A percentile compares a stretch with the other conserved stretches of the same genome.
phyloP scores from a whole-genome alignment of 2,329 filamentous ascomycete species.

The Corniculantispora saksenae region DNA sequence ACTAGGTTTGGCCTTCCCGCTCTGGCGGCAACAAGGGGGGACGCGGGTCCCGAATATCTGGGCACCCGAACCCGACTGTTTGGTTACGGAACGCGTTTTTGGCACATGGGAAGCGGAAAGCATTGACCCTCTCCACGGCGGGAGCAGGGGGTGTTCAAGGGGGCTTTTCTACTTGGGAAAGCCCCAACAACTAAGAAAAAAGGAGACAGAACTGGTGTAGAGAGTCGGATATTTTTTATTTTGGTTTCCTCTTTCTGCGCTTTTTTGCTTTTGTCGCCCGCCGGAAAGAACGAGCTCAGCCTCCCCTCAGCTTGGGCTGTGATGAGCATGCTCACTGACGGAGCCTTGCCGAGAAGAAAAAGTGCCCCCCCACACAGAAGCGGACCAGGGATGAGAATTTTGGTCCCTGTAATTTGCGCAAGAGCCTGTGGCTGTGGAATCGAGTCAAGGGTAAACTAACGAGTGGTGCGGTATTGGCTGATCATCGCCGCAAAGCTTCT shows the following conservation, averaged over 20 bases:
- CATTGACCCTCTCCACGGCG: conserved; percentile 10
- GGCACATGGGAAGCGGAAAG: conserved; percentile 13
- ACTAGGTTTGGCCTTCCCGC: background rate
- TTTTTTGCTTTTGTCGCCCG: background rate
- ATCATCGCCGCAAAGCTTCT: background rate
- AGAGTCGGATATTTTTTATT: background rate
- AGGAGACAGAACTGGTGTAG: background rate
- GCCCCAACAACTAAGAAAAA: background rate
- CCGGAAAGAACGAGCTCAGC: too few relatives aligned
- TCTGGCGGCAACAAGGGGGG: background rate
- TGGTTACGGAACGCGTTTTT: conserved; percentile 14
- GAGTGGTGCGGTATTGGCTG: background rate
- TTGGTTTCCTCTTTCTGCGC: too few relatives aligned
- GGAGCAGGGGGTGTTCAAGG: background rate
- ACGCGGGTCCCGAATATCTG: conserved; percentile 16
- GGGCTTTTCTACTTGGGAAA: background rate
- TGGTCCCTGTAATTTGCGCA: conserved; percentile 10
- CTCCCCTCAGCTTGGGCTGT: too few relatives aligned
- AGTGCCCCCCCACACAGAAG: background rate
- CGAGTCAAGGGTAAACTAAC: background rate
- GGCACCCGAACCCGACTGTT: conserved; percentile 15
- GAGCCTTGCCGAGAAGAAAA: background rate
- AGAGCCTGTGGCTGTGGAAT: background rate
- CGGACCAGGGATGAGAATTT: background rate
- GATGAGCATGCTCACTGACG: background rate